Base-by-base conservation (phyloP, 768 basidiomycete species). In the Mycena rebaudengoi region DNA sequence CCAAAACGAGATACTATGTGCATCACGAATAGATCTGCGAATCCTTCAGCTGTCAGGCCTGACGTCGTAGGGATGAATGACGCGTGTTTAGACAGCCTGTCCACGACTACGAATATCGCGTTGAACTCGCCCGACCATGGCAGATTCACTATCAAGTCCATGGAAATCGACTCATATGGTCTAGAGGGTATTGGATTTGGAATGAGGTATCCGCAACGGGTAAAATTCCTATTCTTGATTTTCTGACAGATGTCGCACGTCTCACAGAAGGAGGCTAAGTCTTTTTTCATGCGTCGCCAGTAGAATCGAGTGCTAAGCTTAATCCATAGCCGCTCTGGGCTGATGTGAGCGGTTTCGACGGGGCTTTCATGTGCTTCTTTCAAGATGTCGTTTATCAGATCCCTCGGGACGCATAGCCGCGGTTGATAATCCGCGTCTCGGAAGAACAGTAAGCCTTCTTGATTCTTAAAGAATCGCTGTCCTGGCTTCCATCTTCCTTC, bases 131-230 rank as follows among this genome's bases (percentile, higher is more conserved):
- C 52, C 0, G 70, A 74, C 1, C 20, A 4, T 2, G 73, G 73
- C 7, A 74, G 67, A 7, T 74, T 65, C 7, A 62, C 69, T 5
- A 78, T 69, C 30, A 73, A 70, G 40, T 75, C 74, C 62, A 75
- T 70, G 0, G 63, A 62, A 8, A 75, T 71, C 2, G 65, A 51
- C 37, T 57, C 25, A 66, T 69, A 75, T 18, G 70, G 73, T 3
- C 52, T 45, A 1, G 21, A 1, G 4, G 72, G 74, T 16, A 71
- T 53, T 43, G 56, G 50, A 60, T 79, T 54, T 32, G 70, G 70
- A 43, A 71, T 50, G 43, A 78, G 51, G n/a, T 55, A 39, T 2
- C 65, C 65, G 11, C 50, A 64, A 10, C 33, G n/a, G 3, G 3
- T 39, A 23, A 53, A 53, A 25, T 53, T 53, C 11, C 21, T 7